Percentiles rank a stretch among this genome's conserved stretches.
These are phyloP conservation scores for Amanita fuliginea DNA, from an alignment of 768 basidiomycete species.

Conservation along the genomic window DNA sequence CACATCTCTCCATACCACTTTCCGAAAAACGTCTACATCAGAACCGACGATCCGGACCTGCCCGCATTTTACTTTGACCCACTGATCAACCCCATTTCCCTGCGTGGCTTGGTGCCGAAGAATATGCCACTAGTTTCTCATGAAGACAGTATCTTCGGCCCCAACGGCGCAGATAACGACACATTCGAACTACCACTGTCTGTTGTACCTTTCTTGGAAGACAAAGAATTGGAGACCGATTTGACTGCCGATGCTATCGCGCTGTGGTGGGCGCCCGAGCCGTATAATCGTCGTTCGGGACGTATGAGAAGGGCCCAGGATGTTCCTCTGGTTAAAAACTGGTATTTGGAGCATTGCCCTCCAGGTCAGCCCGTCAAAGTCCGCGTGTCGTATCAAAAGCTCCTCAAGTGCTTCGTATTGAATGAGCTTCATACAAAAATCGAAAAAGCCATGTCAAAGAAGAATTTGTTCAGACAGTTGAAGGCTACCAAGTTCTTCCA, in stretches of 20 bases:
- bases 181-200: constrained; percentile 78
- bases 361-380: constrained; percentile 96
- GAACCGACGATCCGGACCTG: constrained; percentile 98
- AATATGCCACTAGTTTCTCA: constrained; percentile 76
- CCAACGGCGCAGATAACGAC: constrained; percentile 76
- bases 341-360: constrained; percentile 98
- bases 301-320: constrained; percentile 93
- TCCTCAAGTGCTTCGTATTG: constrained; percentile 90
- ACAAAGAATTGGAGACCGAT: constrained; percentile 76
- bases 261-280: constrained; percentile 97
- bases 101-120: constrained; percentile 78
- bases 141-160: constrained; percentile 89
- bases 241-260: constrained; percentile 94
- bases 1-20: constrained; percentile 85
- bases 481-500: constrained; percentile 99
- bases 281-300: constrained; percentile 87
- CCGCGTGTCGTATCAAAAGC: constrained; percentile 97
- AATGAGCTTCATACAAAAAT: constrained; percentile 84
- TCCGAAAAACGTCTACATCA: constrained; percentile 97
- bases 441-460: constrained; percentile 97
- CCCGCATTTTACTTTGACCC: constrained; percentile 99
- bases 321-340: constrained; percentile 91
- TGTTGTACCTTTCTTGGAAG: constrained; percentile 69
- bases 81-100: constrained; percentile 93
- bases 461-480: constrained; percentile 89